Conservation (phyloP, 495 filamentous ascomycete genomes). For the Penicillium soppii region DNA sequence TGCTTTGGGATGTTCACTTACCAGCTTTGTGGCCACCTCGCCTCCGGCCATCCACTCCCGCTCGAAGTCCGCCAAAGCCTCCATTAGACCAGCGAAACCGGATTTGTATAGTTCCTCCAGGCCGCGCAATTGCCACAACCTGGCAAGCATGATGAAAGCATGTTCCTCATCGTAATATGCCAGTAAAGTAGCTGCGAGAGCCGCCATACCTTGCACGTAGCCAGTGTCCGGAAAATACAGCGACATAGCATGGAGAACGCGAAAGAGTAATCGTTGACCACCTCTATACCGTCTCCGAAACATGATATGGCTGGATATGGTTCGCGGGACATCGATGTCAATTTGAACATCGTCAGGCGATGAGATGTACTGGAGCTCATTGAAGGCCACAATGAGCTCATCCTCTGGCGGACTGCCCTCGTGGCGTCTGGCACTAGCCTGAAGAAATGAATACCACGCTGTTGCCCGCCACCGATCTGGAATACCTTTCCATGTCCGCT, state of each 20-base stretch:
- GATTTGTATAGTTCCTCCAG: conserved; percentile 79
- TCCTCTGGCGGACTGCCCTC: conserved; percentile 62
- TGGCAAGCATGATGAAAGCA: conserved; percentile 91
- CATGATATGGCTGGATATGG: conserved; percentile 96
- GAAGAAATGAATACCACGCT: conserved; percentile 93
- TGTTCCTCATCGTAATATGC: conserved; percentile 97
- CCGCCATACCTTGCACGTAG: conserved; percentile 98
- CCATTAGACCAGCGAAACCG: conserved; percentile 86
- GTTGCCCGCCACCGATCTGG: conserved; percentile 92
- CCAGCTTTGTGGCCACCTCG: conserved; percentile 74
- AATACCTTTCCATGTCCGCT: conserved; percentile 96
- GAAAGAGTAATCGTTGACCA: conserved; percentile 88
- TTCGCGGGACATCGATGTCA: conserved; percentile 93
- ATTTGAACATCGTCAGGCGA: conserved; percentile 96
- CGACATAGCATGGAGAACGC: conserved; percentile 86
- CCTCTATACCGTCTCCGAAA: conserved; percentile 88
- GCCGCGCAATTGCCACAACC: conserved; percentile 86
- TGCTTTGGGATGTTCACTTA: conserved; percentile 40
- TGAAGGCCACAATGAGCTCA: conserved; percentile 66
- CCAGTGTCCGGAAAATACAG: conserved; percentile 89
- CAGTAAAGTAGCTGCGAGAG: conserved; percentile 85
- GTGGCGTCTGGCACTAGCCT: conserved; percentile 70
- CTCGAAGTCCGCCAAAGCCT: conserved; percentile 85
- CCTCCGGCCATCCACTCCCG: conserved; percentile 75
- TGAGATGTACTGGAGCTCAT: conserved; percentile 65